Conservation (phyloP, 2,329 filamentous ascomycete genomes). For the Arachnomyces sp. region DNA sequence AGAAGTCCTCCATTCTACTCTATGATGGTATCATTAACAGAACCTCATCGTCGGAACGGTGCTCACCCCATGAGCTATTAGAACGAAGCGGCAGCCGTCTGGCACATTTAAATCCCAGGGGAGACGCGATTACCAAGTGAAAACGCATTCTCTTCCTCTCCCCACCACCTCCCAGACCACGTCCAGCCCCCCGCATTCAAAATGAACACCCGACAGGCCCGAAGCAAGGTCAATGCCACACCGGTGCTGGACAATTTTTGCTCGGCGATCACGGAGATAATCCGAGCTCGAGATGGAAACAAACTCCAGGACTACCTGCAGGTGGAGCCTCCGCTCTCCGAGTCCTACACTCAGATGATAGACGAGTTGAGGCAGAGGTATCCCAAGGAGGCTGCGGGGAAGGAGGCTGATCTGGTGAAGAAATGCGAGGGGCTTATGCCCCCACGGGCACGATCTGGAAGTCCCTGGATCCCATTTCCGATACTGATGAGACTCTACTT, state of each 20-base stretch:
- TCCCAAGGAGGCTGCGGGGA: constrained; percentile 33
- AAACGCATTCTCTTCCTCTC: too few relatives aligned
- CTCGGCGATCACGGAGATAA: constrained; percentile 51
- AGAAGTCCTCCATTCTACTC: too few relatives aligned
- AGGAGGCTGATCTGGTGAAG: constrained; percentile 48
- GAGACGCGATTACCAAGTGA: too few relatives aligned
- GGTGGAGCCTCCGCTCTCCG: constrained; percentile 62
- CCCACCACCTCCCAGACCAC: too few relatives aligned
- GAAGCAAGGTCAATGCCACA: constrained; percentile 34
- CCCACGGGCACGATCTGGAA: constrained; percentile 55
- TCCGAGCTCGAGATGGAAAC: constrained; percentile 56
- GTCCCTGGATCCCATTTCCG: constrained; percentile 67
- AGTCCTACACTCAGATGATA: constrained; percentile 60
- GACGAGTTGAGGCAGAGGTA: constrained; percentile 57
- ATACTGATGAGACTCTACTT: constrained; percentile 76
- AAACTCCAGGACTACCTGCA: constrained; percentile 62
- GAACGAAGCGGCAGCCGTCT: too few relatives aligned
- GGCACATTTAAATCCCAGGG: too few relatives aligned
- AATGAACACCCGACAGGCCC: too few relatives aligned
- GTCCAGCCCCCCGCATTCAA: too few relatives aligned
- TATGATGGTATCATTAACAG: too few relatives aligned
- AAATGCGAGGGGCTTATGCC: constrained; percentile 56
- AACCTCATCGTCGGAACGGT: too few relatives aligned
- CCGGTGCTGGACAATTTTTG: constrained; percentile 62
- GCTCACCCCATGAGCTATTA: too few relatives aligned